phyloP scores from a whole-genome alignment of 1,139 yeast species.

The Scheffersomyces insectosa region DNA sequence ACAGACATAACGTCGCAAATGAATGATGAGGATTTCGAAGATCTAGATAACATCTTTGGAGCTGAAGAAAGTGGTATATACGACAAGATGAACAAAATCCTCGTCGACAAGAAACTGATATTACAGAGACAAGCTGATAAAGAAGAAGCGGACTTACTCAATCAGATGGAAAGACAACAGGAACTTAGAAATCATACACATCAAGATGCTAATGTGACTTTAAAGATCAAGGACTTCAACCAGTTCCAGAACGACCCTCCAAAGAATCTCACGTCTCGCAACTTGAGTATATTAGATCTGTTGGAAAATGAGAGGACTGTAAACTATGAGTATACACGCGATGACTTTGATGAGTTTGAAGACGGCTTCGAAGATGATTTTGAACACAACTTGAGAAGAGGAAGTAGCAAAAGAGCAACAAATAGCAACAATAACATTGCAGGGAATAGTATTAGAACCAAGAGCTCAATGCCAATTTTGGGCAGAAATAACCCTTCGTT shows the following conservation, averaged over 20 bases:
- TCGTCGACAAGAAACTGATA: conserved; percentile 26
- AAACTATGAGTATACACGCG: conserved; percentile 39
- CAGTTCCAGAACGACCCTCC: conserved; percentile 7
- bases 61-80: conserved; percentile 40
- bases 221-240: conserved; percentile 32
- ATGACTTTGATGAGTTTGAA: conserved; percentile 42
- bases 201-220: conserved; percentile 25
- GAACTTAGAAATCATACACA: conserved; percentile 9
- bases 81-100: conserved; percentile 15
- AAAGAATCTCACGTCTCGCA: conserved; percentile 13
- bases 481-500: conserved; percentile 11
- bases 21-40: conserved; percentile 45
- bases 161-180: conserved; percentile 16
- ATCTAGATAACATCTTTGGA: conserved; percentile 42
- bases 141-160: conserved; percentile 34
- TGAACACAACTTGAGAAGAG: conserved; percentile 7
- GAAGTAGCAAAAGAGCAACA: conserved; percentile 2
- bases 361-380: conserved; percentile 30
- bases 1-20: conserved; percentile 44
- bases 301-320: conserved; percentile 37
- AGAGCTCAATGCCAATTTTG: conserved; percentile 31
- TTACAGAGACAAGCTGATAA: conserved; percentile 35
- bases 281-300: conserved; percentile 24
- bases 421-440: conserved; percentile 1
- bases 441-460: conserved; percentile 9